Percentiles rank a stretch among this genome's conserved stretches.
Conservation (phyloP, 1,284 basidiomycete species). For the Boletellus deceptivus region DNA sequence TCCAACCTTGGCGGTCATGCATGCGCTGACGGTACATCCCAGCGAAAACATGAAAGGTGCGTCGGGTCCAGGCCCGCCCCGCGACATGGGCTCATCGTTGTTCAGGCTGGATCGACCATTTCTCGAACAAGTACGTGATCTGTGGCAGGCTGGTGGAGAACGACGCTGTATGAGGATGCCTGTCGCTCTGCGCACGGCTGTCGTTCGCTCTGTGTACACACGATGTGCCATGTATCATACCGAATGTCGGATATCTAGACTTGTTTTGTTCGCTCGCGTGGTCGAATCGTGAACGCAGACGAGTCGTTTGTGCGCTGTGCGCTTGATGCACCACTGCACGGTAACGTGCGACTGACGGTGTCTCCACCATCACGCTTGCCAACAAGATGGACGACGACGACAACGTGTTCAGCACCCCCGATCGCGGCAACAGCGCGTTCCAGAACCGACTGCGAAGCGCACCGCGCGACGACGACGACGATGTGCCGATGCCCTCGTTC, state of each 20-base stretch:
- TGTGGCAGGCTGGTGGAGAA: constrained; percentile 85
- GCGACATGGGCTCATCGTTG: background rate
- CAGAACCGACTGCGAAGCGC: constrained; percentile 32
- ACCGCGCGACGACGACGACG: constrained; percentile 19
- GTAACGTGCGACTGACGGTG: background rate
- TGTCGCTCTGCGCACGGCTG: background rate
- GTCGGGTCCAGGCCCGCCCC: background rate
- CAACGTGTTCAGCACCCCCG: constrained; percentile 30
- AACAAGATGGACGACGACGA: constrained; percentile 27
- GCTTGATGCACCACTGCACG: background rate
- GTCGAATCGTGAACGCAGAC: no score
- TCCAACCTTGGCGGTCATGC: background rate
- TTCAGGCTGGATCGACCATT: constrained; percentile 86
- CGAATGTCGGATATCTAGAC: background rate
- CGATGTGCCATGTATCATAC: constrained; percentile 16
- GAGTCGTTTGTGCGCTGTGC: no score
- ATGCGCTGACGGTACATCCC: constrained; percentile 9
- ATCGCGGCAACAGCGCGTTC: constrained; percentile 15
- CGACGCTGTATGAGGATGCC: constrained; percentile 38
- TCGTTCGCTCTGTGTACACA: background rate
- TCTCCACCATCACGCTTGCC: no score
- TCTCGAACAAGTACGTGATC: constrained; percentile 83
- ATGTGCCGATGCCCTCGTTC: constrained; percentile 19
- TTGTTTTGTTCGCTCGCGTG: no score
- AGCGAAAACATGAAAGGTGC: constrained; percentile 88